A percentile compares a stretch with the other conserved stretches of the same genome.
phyloP scores from a whole-genome alignment of 1,284 basidiomycete genomes.

The Microbotryomycetes sp. region DNA sequence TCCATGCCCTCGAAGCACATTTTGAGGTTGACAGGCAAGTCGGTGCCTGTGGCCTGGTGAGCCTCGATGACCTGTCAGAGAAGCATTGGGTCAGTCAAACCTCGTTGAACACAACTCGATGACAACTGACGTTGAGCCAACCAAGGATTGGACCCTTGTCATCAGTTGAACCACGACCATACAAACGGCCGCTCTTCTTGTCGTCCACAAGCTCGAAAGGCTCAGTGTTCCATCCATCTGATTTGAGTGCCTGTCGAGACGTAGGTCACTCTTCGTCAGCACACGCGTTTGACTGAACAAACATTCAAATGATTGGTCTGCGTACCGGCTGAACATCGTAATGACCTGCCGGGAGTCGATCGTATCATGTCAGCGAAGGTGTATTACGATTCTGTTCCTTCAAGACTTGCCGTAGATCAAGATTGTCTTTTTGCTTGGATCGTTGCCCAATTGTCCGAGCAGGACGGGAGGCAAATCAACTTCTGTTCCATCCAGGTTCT shows the following conservation, averaged over 20 bases:
- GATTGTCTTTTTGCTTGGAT: conserved; percentile 46
- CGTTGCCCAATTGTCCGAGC: conserved; percentile 53
- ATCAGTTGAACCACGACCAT: conserved; percentile 84
- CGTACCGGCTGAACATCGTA: conserved; percentile 46
- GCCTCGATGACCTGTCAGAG: conserved; percentile 60
- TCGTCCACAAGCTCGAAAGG: conserved; percentile 77
- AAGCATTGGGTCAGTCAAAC: not conserved
- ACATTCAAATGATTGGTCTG: not conserved
- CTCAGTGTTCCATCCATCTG: conserved; percentile 55
- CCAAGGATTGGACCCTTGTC: conserved; percentile 74
- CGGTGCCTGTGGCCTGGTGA: conserved; percentile 62
- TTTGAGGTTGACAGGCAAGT: conserved; percentile 87
- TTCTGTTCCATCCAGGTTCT: conserved; percentile 72
- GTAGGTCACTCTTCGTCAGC: not conserved
- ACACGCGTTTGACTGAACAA: not conserved
- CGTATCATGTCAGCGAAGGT: too few species aligned
- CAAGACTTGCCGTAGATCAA: conserved; percentile 52
- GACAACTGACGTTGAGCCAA: conserved; percentile 67
- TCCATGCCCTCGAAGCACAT: conserved; percentile 99
- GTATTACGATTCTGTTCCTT: too few species aligned
- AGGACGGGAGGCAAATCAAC: conserved; percentile 77
- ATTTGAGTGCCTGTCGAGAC: conserved; percentile 18
- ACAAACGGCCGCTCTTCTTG: conserved; percentile 61
- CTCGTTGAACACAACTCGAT: not conserved
- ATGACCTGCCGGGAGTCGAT: conserved; percentile 34